A percentile compares a stretch with the other conserved stretches of the same genome.
Evolutionary conservation across 208 protist species (phyloP).

Genomic region (Tritrichomonas musculus): DNA sequence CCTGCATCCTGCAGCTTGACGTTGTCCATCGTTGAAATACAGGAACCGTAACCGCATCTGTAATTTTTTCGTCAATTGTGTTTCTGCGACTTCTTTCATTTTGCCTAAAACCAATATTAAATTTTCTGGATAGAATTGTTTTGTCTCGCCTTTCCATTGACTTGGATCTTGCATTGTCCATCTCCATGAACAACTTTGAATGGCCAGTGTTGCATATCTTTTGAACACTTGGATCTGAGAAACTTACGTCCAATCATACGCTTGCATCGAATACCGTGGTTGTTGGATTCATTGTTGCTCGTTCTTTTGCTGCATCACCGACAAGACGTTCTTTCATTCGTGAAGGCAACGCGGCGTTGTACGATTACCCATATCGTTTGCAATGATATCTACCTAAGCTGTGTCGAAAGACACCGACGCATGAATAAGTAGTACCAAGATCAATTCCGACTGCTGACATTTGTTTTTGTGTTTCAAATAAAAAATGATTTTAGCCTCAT

Average conservation of each 20-base stretch:
- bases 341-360: neutral
- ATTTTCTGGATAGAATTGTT: neutral
- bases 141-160: neutral
- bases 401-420: neutral
- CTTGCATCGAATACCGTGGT: slow-evolving; percentile 83
- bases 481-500: too few relatives aligned
- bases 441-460: neutral
- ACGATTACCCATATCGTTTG: neutral
- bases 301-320: slow-evolving; percentile 60
- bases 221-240: neutral
- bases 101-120: neutral
- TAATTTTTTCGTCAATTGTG: neutral
- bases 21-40: neutral
- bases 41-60: neutral
- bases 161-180: neutral
- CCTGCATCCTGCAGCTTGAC: neutral
- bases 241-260: slow-evolving; percentile 77
- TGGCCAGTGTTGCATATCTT: slow-evolving; percentile 13
- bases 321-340: slow-evolving; percentile 47
- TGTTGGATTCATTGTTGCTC: slow-evolving; percentile 73
- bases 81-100: neutral
- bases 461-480: too few relatives aligned
- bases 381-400: neutral
- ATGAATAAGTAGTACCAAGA: slow-evolving; percentile 8
- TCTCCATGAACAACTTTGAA: neutral